Percentiles rank a stretch among this genome's conserved stretches.
Conservation (phyloP, 257 asterid genomes). For the Ilex asprella region DNA sequence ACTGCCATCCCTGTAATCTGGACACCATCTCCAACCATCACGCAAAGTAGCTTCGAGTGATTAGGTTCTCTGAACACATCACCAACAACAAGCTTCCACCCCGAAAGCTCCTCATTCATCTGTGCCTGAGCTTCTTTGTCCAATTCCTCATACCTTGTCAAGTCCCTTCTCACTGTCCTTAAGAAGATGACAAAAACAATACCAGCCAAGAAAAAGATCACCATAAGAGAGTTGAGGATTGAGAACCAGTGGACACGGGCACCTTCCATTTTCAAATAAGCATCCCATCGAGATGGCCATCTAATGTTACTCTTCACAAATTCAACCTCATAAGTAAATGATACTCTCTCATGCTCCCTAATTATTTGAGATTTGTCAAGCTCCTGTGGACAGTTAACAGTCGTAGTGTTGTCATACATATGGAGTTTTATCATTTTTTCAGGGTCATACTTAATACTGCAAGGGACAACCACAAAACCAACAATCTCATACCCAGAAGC, state of each 20-base stretch:
- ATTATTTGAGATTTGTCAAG: constrained; percentile 59
- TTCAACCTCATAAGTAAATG: constrained; percentile 79
- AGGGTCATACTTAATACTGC: constrained; percentile 68
- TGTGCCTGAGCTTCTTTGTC: constrained; percentile 86
- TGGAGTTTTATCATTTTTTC: constrained; percentile 61
- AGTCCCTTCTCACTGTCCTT: constrained; percentile 83
- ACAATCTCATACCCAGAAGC: constrained; percentile 72
- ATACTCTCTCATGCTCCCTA: constrained; percentile 56
- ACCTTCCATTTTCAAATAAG: constrained; percentile 82
- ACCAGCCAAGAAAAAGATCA: constrained; percentile 78
- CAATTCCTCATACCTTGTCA: constrained; percentile 77
- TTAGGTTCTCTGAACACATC: constrained; percentile 80
- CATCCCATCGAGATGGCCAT: constrained; percentile 96
- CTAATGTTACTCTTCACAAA: constrained; percentile 59
- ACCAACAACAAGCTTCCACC: constrained; percentile 90
- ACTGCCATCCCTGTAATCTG: constrained; percentile 75
- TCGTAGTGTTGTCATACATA: constrained; percentile 36
- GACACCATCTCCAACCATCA: constrained; percentile 79
- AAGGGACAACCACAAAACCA: constrained; percentile 75
- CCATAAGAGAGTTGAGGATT: constrained; percentile 76
- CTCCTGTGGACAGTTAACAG: constrained; percentile 55
- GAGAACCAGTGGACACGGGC: constrained; percentile 90
- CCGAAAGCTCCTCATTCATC: constrained; percentile 87
- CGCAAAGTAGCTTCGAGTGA: constrained; percentile 59
- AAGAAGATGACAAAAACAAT: constrained; percentile 74